Percentiles rank a stretch among this genome's conserved stretches.
Conservation (phyloP, 2,329 filamentous ascomycete genomes). For the Teratosphaeriaceae sp. region DNA sequence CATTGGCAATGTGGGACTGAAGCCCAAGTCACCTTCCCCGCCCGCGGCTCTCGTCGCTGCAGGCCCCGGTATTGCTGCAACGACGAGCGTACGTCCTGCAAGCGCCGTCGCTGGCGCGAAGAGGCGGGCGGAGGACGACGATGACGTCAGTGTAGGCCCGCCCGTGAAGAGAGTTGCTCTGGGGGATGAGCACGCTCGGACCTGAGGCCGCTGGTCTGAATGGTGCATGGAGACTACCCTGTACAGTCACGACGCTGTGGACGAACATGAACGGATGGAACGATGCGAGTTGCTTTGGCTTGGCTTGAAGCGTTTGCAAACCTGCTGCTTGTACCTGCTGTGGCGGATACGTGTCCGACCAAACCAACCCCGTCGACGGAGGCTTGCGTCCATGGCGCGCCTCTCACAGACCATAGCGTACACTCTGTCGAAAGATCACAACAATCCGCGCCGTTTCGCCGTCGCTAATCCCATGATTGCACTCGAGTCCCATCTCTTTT, state of each 20-base stretch:
- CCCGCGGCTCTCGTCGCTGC: too few species aligned
- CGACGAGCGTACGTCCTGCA: neutral
- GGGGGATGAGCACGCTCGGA: neutral
- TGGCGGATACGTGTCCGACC: too few species aligned
- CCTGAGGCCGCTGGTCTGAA: too few species aligned
- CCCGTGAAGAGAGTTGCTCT: slow-evolving; percentile 18
- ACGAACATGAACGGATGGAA: slow-evolving; percentile 1
- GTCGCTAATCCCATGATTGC: neutral
- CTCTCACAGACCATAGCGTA: too few species aligned
- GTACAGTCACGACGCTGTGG: neutral
- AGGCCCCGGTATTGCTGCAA: too few species aligned
- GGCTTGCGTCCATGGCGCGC: too few species aligned
- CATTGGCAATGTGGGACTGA: slow-evolving; percentile 23
- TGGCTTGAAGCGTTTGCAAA: too few species aligned
- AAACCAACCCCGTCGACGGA: too few species aligned
- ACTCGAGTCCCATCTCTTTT: neutral
- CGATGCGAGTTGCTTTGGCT: too few species aligned
- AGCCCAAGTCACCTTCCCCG: slow-evolving; percentile 16
- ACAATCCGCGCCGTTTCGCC: neutral
- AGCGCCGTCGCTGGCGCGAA: slow-evolving; percentile 21
- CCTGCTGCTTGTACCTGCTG: too few species aligned
- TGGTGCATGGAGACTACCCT: neutral
- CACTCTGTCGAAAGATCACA: neutral
- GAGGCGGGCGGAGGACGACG: slow-evolving; percentile 23
- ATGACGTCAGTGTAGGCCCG: slow-evolving; percentile 9